Base-by-base conservation (phyloP, 1,284 basidiomycete genomes). In the Ceratobasidium sp. region DNA sequence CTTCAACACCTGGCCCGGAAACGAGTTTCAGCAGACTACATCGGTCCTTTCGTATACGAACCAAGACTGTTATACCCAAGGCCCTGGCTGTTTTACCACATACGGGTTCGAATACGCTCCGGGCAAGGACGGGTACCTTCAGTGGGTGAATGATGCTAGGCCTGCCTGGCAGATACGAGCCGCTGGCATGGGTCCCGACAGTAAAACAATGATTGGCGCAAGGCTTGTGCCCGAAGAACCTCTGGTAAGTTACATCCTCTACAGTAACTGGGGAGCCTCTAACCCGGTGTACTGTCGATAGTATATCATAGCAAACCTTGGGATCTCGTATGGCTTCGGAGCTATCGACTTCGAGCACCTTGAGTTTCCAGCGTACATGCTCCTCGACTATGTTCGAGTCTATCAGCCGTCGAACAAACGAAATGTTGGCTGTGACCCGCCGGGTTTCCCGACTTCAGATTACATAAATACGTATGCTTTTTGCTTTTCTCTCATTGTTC, bases 341-440 rank as follows among this genome's bases (percentile, higher is more conserved):
- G 77, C 81, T 3, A 91, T 95, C 63, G 90, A 96, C 84, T 87
- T 93, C 68, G 84, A 88, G 0, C 86, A 93, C 72, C 86, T 96
- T 55, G 85, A 83, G 1, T 96, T 94, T 86, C 95, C 95, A 0
- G 88, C 88, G 0, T 88, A 86, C 7, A 93, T 97, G 93, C 86
- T 69, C 46, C 56, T 77, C 20, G 78, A 79, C 83, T 97, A 92
- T 85, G 89, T 97, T 60, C 90, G 96, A 10, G 92, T 97, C 2
- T 96, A 96, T 83, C 95, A 95, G 82, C 89, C 90, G 15, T 88
- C 89, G 79, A 85, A 90, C 72, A 84, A 88, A 12, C 89, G 92
- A 75, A 95, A 94, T 83, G 88, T 95, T 53, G 95, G 95, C 1
- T 97, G 96, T 83, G 93, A 96, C 83, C 96, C 96, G 1, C 84